Percentiles rank a stretch among this genome's conserved stretches.
phyloP scores from a whole-genome alignment of 208 protist species.

The Crithidia expoeki region DNA sequence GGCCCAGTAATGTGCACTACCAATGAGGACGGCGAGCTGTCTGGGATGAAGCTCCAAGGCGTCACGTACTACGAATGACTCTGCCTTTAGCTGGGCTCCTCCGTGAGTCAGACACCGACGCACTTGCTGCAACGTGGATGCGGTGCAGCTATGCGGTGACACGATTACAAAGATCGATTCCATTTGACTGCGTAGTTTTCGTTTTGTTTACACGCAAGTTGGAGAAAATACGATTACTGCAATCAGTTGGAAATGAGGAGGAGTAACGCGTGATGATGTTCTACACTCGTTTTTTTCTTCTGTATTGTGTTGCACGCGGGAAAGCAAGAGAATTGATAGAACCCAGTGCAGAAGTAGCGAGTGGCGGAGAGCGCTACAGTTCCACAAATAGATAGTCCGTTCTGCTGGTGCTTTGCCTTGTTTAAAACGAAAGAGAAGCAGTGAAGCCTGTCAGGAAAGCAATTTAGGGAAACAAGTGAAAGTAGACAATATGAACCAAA shows the following conservation, averaged over 20 bases:
- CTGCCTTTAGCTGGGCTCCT: constrained; percentile 52
- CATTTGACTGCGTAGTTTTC: not conserved
- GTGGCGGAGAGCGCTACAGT: no score
- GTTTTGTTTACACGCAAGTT: constrained; percentile 7
- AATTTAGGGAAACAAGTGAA: no score
- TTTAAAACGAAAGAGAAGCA: no score
- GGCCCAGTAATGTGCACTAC: constrained; percentile 48
- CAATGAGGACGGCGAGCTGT: constrained; percentile 74
- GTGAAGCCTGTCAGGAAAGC: no score
- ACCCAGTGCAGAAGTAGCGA: no score
- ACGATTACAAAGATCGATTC: constrained; percentile 13
- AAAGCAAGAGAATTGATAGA: no score
- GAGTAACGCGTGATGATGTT: no score
- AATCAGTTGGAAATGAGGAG: not conserved
- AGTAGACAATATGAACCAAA: no score
- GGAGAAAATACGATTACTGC: not conserved
- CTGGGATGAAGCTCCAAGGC: constrained; percentile 43
- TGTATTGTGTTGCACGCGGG: no score
- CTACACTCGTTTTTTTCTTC: no score
- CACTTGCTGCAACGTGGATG: not conserved
- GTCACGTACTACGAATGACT: constrained; percentile 37
- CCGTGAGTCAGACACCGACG: constrained; percentile 5
- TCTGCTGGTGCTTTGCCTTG: no score
- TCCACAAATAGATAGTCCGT: no score
- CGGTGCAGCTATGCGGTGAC: not conserved